Evolutionary conservation across 2,329 filamentous ascomycete species (phyloP), one percentile per base, ranked within the genome.

Genomic region (Botrytis aclada): DNA sequence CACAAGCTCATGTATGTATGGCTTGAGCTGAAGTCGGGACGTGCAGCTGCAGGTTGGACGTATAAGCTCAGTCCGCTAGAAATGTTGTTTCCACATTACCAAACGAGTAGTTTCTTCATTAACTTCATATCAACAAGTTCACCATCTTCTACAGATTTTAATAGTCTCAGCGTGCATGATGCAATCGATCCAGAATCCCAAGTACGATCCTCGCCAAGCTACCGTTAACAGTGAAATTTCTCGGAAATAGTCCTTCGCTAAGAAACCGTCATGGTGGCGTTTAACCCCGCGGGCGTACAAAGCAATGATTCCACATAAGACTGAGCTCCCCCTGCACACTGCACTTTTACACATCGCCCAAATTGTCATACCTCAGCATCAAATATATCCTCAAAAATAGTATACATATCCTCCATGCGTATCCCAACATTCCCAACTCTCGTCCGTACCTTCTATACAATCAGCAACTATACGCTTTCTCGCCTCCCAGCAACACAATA

Each of bases 341-440:
- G n/a, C 29, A 18, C 62, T 34, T 18, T 41, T 34, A 47, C 29
- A 29, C 18, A 14, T 29, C 32, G 32, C 25, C 47, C 37, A 69
- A 43, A 41, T 58, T 41, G 43, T 37, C 75, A 76, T 76, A 75
- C 60, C 39, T 22, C n/a, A 41, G 39, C n/a, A 29, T 63, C 9
- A 20, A 63, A 64, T 64, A 62, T 25, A 32, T 39, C 18, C 34
- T 70, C 62, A 45, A 67, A 43, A 51, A 41, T 60, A 69, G 18
- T 78, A 77, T 76, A 77, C 75, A 76, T 75, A 76, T 54, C 60
- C 81, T 77, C 73, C 79, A 89, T 89, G 86, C 85, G 85, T 79
- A 83, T 88, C 77, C 84, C 83, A 77, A 84, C 82, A 69, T 81
- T 80, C 72, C 82, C 86, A 72, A 84, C 82, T 70, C 78, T 89